Base-by-base conservation (phyloP, 148 eudicot species). In the Cornus kousa region DNA sequence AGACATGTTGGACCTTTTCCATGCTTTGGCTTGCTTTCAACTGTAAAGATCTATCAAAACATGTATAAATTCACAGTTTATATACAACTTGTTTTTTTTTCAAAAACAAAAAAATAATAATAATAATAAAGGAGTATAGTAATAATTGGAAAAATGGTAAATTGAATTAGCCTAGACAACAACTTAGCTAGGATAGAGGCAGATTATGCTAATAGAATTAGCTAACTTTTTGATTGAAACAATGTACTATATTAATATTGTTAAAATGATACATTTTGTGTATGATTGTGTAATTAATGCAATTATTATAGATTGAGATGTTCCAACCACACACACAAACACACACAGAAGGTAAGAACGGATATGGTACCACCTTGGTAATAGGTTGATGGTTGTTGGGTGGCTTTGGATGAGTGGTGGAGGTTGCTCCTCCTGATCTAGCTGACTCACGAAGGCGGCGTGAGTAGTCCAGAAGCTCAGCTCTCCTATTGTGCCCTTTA, bases 401-500 rank as follows among this genome's bases (percentile, higher is more conserved):
- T 24, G 83, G 72, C 69, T 73, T 77, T 67, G 75, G 72, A 32
- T 73, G 75, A 5, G 48, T n/a, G 13, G 79, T 46, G 35, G 72
- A 50, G 2, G 79, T 28, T 67, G 74, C 9, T 28, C 33, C 62
- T 43, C 33, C 62, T 43, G 84, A 73, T 53, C n/a, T 33, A 24
- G 85, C 82, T 24, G 80, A 80, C 39, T 80, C 83, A 37, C 83
- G 76, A 19, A 87, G 83, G 16, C 76, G 76, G 35, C 85, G 79
- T 3, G 87, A 78, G 67, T 87, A 84, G 35, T 82, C 77, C 46
- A 87, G 89, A 80, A 87, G 89, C 39, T 84, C 85, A 10, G 87
- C 87, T 78, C 60, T 87, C 50, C 89, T 79, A 39, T 82, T 74
- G 65, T 81, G 72, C 24, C 85, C 75, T 57, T 65, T 16, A 32